Evolutionary conservation across 352 stramenopile genomes (phyloP), one percentile per base, ranked within the genome.

Genomic region (Plasmopara halstedii): DNA sequence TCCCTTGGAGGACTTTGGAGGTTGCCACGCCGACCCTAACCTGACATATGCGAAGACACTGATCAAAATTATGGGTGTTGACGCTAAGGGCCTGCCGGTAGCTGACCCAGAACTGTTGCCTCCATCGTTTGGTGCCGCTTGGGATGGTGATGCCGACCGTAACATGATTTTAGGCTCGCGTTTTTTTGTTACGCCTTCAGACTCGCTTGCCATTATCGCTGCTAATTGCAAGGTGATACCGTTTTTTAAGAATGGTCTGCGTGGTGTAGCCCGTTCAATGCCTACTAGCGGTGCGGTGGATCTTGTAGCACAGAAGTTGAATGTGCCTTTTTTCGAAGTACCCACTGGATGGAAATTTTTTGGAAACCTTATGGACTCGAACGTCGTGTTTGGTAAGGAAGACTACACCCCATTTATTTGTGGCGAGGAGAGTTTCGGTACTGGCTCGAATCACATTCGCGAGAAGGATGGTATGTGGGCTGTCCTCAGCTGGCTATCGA

Each of bases 271-370:
- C 38, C 85, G 97, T 37, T 99, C 94, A 21, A 99, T 99, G 97
- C 96, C 96, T 14, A 99, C 95, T 19, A 98, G 88, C 33, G 94
- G 87, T 26, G 97, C 97, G 21, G 81, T 99, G 20, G 97, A 99
- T 73, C 79, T 97, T 15, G 97, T 99, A 27, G 95, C 95, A 6
- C 83, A 95, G 67, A 95, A 95, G 60, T 70, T 98, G 33, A 83
- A 82, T 38, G 96, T 99, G 50, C 78, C 84, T 13, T 88, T 94
- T 43, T 99, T 99, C 64, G 94, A 98, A 50, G 97, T 98, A 27
- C 97, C 97, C 15, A 99, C 97, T 22, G 97, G 97, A 41, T 99
- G 97, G 97, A 99, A 99, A 77, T 99, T 98, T 72, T 99, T 99
- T 61, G 96, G 96, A 27, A 99, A 99, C 74, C 72, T 99, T 20